phyloP scores from a whole-genome alignment of 2,329 filamentous ascomycete genomes.

The Ophiostoma ulmi region DNA sequence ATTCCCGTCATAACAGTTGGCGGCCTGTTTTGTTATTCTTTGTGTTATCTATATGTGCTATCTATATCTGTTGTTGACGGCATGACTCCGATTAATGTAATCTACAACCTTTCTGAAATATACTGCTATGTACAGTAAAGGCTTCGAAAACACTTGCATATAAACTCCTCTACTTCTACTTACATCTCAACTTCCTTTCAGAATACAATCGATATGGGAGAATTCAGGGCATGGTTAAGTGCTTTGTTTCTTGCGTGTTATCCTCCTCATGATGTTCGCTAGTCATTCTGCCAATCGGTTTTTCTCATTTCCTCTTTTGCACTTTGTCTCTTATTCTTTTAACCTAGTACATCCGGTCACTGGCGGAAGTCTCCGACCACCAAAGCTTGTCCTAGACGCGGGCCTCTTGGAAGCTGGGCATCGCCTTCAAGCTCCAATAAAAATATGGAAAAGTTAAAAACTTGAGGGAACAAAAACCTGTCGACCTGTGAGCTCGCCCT shows the following conservation, averaged over 20 bases:
- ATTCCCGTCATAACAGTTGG: not conserved
- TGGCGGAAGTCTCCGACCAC: slow-evolving; percentile 2
- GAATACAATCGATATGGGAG: not conserved
- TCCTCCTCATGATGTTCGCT: not conserved
- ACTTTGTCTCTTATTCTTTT: not conserved
- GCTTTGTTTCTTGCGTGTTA: not conserved
- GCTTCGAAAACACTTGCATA: no score
- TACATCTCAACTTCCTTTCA: not conserved
- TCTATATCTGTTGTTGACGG: not conserved
- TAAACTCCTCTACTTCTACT: no score
- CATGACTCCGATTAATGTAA: not conserved
- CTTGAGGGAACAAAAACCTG: not conserved
- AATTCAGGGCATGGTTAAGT: not conserved
- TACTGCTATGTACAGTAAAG: not conserved
- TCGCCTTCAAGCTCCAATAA: not conserved
- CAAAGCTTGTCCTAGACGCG: slow-evolving; percentile 7
- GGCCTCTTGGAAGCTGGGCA: not conserved
- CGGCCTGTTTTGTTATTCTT: not conserved
- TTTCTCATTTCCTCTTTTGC: not conserved
- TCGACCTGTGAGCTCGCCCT: not conserved
- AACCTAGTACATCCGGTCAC: not conserved
- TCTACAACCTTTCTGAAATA: not conserved
- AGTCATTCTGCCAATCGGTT: not conserved
- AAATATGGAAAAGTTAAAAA: not conserved
- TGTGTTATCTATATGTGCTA: not conserved